phyloP scores from a whole-genome alignment of 305 asterid genomes.

The Euphrasia arctica region DNA sequence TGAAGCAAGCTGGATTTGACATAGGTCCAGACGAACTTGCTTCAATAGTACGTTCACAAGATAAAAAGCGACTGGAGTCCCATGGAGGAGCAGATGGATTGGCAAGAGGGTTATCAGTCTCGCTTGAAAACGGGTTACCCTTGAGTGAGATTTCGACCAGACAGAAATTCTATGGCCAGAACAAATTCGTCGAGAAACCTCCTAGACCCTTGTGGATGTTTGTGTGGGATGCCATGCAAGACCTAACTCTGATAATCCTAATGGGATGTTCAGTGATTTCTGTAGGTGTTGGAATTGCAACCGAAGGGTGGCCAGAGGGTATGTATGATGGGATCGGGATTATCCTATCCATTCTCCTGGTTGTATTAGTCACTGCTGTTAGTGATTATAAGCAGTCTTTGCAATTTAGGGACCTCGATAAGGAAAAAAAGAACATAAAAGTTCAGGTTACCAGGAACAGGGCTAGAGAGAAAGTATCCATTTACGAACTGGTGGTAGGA shows the following conservation, averaged over 20 bases:
- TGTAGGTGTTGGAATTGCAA: constrained; percentile 65
- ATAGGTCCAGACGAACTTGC: constrained; percentile 68
- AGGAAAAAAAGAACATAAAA: constrained; percentile 55
- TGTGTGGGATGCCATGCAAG: constrained; percentile 80
- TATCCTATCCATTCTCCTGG: constrained; percentile 57
- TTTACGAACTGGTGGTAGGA: constrained; percentile 69
- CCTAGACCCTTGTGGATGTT: constrained; percentile 65
- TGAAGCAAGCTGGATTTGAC: constrained; percentile 50
- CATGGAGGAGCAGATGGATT: constrained; percentile 61
- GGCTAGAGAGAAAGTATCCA: constrained; percentile 44
- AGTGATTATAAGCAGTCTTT: constrained; percentile 80
- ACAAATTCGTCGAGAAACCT: constrained; percentile 60
- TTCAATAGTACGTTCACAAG: constrained; percentile 56
- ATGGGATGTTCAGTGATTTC: constrained; percentile 74
- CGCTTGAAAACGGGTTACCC: constrained; percentile 52
- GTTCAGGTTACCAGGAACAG: constrained; percentile 65
- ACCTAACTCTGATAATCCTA: constrained; percentile 63
- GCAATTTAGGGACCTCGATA: constrained; percentile 75
- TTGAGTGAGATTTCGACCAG: constrained; percentile 38
- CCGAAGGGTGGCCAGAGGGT: constrained; percentile 89
- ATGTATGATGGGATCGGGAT: constrained; percentile 73
- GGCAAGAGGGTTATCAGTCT: constrained; percentile 45
- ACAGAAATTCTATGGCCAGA: constrained; percentile 52
- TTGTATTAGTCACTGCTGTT: constrained; percentile 66
- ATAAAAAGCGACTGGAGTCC: constrained; percentile 42